phyloP scores from a whole-genome alignment of 371 early-diverging fungal species.

The Mortierella sp. region DNA sequence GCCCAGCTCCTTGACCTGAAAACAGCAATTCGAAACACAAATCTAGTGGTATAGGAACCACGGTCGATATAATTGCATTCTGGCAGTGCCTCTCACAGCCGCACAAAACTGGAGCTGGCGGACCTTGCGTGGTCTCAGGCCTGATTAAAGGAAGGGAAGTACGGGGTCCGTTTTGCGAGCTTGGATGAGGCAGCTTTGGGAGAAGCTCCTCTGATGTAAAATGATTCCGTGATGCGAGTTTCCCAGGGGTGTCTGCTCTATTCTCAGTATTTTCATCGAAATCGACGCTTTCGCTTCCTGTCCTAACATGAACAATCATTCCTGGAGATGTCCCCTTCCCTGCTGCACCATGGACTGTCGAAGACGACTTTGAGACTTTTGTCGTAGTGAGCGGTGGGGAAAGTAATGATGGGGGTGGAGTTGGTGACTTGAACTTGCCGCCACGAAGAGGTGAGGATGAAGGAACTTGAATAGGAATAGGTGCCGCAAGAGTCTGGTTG shows the following conservation, averaged over 20 bases:
- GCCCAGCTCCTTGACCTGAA: constrained; percentile 10
- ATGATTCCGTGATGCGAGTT: neutral
- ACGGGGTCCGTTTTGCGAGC: neutral
- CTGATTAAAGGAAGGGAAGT: neutral
- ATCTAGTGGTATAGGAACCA: constrained; percentile 13
- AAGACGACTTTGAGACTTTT: constrained; percentile 17
- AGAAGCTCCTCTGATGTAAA: neutral
- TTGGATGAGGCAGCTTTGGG: neutral
- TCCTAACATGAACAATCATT: neutral
- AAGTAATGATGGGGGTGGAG: constrained; percentile 24
- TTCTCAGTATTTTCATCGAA: neutral
- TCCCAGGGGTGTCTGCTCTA: too few species aligned
- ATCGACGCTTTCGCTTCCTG: neutral
- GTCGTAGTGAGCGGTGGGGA: constrained; percentile 31
- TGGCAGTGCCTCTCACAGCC: constrained; percentile 18
- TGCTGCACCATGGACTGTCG: neutral
- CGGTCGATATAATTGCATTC: constrained; percentile 18
- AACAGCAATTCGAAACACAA: constrained; percentile 26
- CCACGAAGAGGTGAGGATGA: constrained; percentile 1
- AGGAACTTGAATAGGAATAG: constrained; percentile 15
- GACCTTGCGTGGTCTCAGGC: neutral
- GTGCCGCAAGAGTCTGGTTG: neutral
- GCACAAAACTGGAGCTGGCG: constrained; percentile 6
- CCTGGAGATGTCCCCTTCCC: neutral
- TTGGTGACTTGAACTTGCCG: constrained; percentile 8